Evolutionary conservation across 1,284 basidiomycete species (phyloP), one percentile per base, ranked within the genome.

Genomic region (Ganoderma lingzhi): DNA sequence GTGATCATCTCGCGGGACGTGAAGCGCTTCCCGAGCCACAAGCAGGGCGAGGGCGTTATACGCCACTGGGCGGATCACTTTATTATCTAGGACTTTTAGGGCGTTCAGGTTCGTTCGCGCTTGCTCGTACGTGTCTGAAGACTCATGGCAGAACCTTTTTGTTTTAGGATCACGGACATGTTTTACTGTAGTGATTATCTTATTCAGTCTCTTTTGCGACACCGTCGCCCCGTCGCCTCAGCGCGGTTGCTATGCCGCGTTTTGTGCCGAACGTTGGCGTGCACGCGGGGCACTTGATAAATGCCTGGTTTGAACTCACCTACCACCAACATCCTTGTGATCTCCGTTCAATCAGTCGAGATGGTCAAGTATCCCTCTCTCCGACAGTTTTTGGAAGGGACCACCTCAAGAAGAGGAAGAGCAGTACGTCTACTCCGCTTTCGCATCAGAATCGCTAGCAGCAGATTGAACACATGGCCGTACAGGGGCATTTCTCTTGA

Each of bases 11-110:
- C 85, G 76, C 82, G 93, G 62, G 91, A 94, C 73, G 78, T 88
- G 65, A 83, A 88, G 76, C 78, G 82, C 53, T 93, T 91, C 74
- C 81, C 85, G 73, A 74, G 80, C 19, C 90, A 93, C 74, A 80
- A 83, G 62, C 76, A 81, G 30, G 93, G 93, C 14, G 86, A 88
- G 76, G 86, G 87, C 48, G 86, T 93, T 4, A 65, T 94, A 48
- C 82, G 85, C 69, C 91, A 93, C 78, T 93, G 91, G 90, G 92
- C 90, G 30, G 85, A 88, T 70, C 83, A 86, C n/a, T 90, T 94
- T 64, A 78, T 84, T 39, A 66, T 87, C 35, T 84, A 67, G 55
- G 62, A 19, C 30, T n/a, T 23, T 9, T 17, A 19, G 19, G 56
- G 17, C 55, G 23, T 17, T 17, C 28, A 56, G 56, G 39, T 61